Conservation (phyloP, 225 moss, liverwort and hornwort species). For the Marchantia polymorpha region DNA sequence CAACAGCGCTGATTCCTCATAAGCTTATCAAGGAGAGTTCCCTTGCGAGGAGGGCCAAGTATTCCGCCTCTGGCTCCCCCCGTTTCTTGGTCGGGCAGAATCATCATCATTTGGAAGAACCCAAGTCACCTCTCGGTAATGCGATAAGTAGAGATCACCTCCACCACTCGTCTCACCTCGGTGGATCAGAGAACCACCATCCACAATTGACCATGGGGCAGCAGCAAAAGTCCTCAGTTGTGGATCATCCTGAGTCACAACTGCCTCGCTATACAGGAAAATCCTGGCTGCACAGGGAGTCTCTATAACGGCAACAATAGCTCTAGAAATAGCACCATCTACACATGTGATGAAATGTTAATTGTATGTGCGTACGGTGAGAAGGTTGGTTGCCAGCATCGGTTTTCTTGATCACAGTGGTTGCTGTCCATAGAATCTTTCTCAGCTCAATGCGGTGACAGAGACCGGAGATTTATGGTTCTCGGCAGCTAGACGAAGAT, state of each 20-base stretch:
- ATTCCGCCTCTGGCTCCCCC: conserved; percentile 19
- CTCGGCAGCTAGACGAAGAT: not conserved
- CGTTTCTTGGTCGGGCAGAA: conserved; percentile 5
- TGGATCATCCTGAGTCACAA: conserved; percentile 16
- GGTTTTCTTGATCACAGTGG: not conserved
- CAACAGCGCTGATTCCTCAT: conserved; percentile 22
- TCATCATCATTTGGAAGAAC: conserved; percentile 12
- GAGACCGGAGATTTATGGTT: not conserved
- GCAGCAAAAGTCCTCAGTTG: conserved; percentile 10
- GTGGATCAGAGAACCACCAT: conserved; percentile 20
- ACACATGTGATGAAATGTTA: not conserved
- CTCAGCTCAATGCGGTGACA: not conserved
- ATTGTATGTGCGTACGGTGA: not conserved
- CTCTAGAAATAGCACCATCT: not conserved
- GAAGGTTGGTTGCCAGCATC: conserved; percentile 4
- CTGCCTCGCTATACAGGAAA: conserved; percentile 12
- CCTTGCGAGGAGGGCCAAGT: conserved; percentile 28
- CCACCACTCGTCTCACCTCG: conserved; percentile 1
- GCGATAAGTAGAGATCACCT: too few species aligned
- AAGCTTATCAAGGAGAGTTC: conserved; percentile 37
- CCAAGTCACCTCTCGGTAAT: conserved; percentile 8
- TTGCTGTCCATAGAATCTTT: not conserved
- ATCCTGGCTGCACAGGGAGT: conserved; percentile 21
- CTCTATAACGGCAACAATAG: conserved; percentile 18
- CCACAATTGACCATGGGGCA: not conserved